Evolutionary conservation across 2,329 filamentous ascomycete genomes (phyloP).

Genomic region (Curvularia sp.): DNA sequence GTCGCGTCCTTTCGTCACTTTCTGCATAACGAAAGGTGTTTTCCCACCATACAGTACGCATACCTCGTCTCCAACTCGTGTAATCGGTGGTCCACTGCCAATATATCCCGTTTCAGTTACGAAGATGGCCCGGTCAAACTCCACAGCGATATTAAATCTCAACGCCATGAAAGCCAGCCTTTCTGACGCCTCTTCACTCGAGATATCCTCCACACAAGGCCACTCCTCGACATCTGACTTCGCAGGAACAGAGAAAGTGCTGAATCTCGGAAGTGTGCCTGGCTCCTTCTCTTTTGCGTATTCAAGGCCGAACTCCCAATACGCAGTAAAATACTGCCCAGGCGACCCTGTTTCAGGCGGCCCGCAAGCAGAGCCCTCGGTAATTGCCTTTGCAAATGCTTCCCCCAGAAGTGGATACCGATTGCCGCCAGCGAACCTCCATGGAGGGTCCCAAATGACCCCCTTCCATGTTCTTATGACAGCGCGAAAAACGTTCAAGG

Average conservation of each 20-base stretch:
- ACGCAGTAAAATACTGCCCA: conserved; percentile 4
- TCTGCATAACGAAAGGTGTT: conserved; percentile 8
- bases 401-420: conserved; percentile 5
- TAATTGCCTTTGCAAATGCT: conserved; percentile 3
- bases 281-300: conserved; percentile 2
- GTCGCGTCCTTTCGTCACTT: background rate
- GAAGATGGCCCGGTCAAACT: conserved; percentile 1
- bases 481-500: conserved; percentile 6
- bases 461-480: background rate
- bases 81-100: conserved; percentile 3
- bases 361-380: background rate
- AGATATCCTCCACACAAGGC: background rate
- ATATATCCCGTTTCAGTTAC: conserved; percentile 9
- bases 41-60: conserved; percentile 11
- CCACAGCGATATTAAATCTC: background rate
- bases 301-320: background rate
- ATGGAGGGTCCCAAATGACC: background rate
- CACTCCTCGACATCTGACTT: background rate
- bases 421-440: background rate
- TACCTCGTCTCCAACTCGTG: conserved; percentile 5
- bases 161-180: background rate
- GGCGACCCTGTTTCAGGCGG: background rate
- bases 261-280: background rate
- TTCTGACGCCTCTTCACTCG: background rate
- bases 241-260: background rate